These are phyloP conservation scores for Hericium rajendrae DNA, from an alignment of 768 basidiomycete species.

Conservation along the genomic window DNA sequence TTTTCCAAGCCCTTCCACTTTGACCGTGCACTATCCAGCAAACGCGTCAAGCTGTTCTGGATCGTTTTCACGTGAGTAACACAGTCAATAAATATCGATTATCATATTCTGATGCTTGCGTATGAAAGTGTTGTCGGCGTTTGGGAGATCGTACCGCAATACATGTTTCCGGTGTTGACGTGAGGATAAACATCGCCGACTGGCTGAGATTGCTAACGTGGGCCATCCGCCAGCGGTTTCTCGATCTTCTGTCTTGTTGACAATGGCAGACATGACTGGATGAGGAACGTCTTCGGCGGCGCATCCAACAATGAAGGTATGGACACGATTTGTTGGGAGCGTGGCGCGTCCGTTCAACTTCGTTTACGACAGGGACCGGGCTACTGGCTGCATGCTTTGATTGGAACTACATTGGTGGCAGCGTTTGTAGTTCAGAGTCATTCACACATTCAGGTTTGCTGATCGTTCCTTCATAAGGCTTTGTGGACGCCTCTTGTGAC, in stretches of 20 bases:
- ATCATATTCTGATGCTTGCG: constrained; percentile 5
- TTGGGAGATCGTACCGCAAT: constrained; percentile 32
- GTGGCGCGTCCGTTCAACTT: too few species aligned
- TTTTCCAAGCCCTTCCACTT: constrained; percentile 29
- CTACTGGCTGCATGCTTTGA: constrained; percentile 21
- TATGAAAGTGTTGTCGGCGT: constrained; percentile 6
- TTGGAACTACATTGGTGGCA: constrained; percentile 18
- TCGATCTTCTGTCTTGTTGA: constrained; percentile 26
- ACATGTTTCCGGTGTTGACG: constrained; percentile 23
- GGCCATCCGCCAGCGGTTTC: constrained; percentile 7
- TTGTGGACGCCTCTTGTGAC: constrained; percentile 11
- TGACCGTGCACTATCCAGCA: constrained; percentile 27
- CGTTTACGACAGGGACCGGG: constrained; percentile 5
- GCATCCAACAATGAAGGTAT: constrained; percentile 28
- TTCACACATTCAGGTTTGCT: too few species aligned
- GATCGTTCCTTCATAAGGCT: not conserved
- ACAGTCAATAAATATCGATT: constrained; percentile 4
- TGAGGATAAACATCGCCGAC: not conserved
- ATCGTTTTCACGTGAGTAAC: constrained; percentile 25
- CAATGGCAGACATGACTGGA: constrained; percentile 18
- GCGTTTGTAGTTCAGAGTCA: not conserved
- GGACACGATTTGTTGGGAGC: constrained; percentile 2
- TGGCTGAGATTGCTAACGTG: not conserved
- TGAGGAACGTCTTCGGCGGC: constrained; percentile 30
- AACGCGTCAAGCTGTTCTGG: constrained; percentile 33